Evolutionary conservation across 2,329 filamentous ascomycete genomes (phyloP).

Genomic region (Colletotrichum endophyticum): DNA sequence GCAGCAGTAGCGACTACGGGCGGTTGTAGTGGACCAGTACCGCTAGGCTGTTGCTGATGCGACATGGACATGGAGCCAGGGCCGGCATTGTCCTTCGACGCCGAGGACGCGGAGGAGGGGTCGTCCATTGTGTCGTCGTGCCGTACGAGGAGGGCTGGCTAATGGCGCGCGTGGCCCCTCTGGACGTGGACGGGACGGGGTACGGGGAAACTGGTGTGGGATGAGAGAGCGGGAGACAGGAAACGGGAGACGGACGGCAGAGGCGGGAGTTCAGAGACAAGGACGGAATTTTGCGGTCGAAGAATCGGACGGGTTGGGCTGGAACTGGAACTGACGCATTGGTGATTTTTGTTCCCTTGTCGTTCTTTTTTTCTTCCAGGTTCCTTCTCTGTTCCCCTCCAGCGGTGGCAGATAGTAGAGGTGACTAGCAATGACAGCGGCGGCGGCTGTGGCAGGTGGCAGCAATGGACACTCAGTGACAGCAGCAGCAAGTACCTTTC

Average conservation of each 20-base stretch:
- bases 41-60: slow-evolving; percentile 20
- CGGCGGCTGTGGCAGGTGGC: not conserved
- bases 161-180: slow-evolving; percentile 21
- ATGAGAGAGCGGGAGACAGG: not conserved
- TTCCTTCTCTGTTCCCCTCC: not conserved
- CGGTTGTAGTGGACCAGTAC: slow-evolving; percentile 19
- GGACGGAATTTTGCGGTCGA: not conserved
- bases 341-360: slow-evolving; percentile 9
- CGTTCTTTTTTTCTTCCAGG: slow-evolving; percentile 2
- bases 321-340: slow-evolving; percentile 1
- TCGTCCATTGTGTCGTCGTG: slow-evolving; percentile 21
- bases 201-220: not conserved
- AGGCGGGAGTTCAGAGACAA: slow-evolving; percentile 16
- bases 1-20: slow-evolving; percentile 24
- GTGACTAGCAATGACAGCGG: not conserved
- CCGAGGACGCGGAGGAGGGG: slow-evolving; percentile 16
- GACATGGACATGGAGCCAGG: slow-evolving; percentile 17
- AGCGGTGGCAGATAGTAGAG: not conserved
- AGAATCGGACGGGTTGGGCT: slow-evolving; percentile 14
- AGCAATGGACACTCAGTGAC: not conserved
- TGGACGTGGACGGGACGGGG: not conserved
- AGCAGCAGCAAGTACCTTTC: not conserved
- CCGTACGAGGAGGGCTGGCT: slow-evolving; percentile 20
- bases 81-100: slow-evolving; percentile 20
- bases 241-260: not conserved